phyloP scores from a whole-genome alignment of 768 basidiomycete species.

The Arthromyces matolae region DNA sequence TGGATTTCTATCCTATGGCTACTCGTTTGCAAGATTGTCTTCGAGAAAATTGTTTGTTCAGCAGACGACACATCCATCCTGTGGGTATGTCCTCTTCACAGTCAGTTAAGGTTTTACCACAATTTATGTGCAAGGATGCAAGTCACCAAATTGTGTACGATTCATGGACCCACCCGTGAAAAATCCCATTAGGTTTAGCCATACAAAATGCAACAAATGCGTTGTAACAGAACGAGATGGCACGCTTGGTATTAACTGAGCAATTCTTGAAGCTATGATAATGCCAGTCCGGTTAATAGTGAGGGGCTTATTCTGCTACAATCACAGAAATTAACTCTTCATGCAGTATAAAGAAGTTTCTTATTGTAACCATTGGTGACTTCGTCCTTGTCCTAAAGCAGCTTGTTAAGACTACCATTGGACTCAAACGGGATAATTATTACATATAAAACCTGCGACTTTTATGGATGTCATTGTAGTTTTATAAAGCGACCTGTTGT shows the following conservation, averaged over 20 bases:
- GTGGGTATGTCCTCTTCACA: slow-evolving; percentile 37
- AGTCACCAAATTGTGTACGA: slow-evolving; percentile 50
- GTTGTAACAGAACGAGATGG: slow-evolving; percentile 28
- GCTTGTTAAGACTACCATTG: too few species aligned
- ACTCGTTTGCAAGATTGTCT: slow-evolving; percentile 67
- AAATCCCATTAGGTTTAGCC: slow-evolving; percentile 71
- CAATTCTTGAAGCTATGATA: slow-evolving; percentile 1
- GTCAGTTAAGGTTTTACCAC: neutral
- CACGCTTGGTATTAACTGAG: slow-evolving; percentile 17
- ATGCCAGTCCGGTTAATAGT: too few species aligned
- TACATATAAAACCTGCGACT: too few species aligned
- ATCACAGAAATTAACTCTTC: too few species aligned
- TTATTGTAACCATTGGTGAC: too few species aligned
- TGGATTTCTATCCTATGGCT: slow-evolving; percentile 71
- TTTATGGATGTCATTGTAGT: too few species aligned
- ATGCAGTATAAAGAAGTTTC: too few species aligned
- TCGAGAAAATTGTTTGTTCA: slow-evolving; percentile 64
- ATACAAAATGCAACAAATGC: slow-evolving; percentile 43
- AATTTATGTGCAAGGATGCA: slow-evolving; percentile 41
- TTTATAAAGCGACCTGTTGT: too few species aligned
- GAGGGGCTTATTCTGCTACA: too few species aligned
- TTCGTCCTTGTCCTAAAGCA: too few species aligned
- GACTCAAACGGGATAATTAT: too few species aligned
- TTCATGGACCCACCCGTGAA: slow-evolving; percentile 65
- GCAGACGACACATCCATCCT: slow-evolving; percentile 56